These are phyloP conservation scores for Arthrobotrys entomopaga DNA, from an alignment of 2,329 filamentous ascomycete genomes.

Conservation along the genomic window DNA sequence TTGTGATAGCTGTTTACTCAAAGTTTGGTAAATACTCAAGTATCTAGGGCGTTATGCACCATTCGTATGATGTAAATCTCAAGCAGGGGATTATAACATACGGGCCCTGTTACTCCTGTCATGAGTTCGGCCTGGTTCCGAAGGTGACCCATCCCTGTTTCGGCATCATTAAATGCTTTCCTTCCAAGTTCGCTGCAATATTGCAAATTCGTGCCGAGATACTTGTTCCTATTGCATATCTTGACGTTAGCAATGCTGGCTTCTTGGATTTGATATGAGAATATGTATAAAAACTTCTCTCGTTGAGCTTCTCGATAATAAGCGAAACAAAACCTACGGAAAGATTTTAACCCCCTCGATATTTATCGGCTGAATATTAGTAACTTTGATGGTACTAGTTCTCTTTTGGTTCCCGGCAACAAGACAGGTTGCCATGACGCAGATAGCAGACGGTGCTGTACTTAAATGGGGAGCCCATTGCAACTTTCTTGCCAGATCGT, in stretches of 20 bases:
- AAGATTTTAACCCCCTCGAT: neutral
- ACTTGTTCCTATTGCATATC: conserved; percentile 3
- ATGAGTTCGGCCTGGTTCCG: conserved; percentile 18
- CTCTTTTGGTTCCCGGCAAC: conserved; percentile 8
- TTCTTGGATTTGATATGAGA: neutral
- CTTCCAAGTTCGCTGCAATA: conserved; percentile 38
- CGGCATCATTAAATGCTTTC: conserved; percentile 30
- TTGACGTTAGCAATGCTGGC: neutral
- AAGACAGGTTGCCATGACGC: conserved; percentile 7
- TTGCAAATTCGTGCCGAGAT: conserved; percentile 27
- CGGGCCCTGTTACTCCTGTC: conserved; percentile 4
- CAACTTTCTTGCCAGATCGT: neutral
- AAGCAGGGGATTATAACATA: conserved; percentile 8
- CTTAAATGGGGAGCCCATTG: conserved; percentile 12
- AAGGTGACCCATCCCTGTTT: conserved; percentile 18
- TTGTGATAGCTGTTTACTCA: too few species aligned
- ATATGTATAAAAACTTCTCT: neutral
- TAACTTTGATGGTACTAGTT: conserved; percentile 2
- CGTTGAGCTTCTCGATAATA: too few species aligned
- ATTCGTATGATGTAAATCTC: too few species aligned
- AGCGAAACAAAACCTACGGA: neutral
- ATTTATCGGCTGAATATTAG: neutral
- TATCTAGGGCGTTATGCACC: too few species aligned
- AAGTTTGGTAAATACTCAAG: too few species aligned
- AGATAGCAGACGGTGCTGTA: conserved; percentile 5